Conservation (phyloP, 2,329 filamentous ascomycete genomes). For the Falciphora oryzae region DNA sequence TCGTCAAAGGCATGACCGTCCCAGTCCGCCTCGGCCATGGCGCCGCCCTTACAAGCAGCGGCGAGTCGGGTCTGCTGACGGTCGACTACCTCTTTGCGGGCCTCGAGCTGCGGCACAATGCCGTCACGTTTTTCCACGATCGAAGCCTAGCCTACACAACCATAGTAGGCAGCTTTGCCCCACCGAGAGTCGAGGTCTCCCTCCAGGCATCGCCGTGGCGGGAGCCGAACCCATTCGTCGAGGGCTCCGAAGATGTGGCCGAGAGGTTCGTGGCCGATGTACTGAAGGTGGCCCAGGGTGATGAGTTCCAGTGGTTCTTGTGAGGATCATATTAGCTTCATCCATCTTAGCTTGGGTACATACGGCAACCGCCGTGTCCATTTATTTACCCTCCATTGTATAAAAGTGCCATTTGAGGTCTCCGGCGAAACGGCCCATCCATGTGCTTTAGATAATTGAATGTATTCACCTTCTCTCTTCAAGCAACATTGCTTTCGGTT, state of each 20-base stretch:
- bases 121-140: slow-evolving; percentile 35
- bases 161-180: slow-evolving; percentile 44
- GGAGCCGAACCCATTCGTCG: neutral
- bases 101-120: slow-evolving; percentile 44
- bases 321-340: neutral
- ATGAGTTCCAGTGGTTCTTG: neutral
- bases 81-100: slow-evolving; percentile 40
- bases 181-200: slow-evolving; percentile 2
- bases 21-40: slow-evolving; percentile 16
- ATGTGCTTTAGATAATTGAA: neutral
- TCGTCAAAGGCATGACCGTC: slow-evolving; percentile 19
- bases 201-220: neutral
- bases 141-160: slow-evolving; percentile 45
- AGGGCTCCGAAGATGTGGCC: neutral
- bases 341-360: neutral
- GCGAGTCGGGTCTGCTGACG: slow-evolving; percentile 10
- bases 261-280: neutral
- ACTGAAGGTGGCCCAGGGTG: neutral
- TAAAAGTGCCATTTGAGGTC: too few species aligned
- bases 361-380: neutral
- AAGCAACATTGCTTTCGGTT: neutral
- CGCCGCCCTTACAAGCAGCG: neutral
- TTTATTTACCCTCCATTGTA: neutral
- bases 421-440: too few species aligned
- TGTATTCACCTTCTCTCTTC: neutral